Evolutionary conservation across 2,329 filamentous ascomycete species (phyloP), one percentile per base, ranked within the genome.

Genomic region (Aspergillus pseudonomiae): DNA sequence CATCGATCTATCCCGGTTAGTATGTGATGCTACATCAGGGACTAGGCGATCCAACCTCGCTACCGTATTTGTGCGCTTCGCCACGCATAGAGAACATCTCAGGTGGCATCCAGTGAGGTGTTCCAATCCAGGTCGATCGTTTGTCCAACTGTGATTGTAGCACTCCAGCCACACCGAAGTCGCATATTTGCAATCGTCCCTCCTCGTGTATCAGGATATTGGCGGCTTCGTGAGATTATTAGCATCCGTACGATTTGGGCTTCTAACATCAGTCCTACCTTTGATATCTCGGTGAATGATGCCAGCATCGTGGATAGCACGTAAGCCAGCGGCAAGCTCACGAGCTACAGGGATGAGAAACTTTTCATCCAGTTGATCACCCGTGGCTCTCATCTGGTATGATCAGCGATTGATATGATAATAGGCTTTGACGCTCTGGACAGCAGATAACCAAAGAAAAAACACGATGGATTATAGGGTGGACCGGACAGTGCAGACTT

Each of bases 211-310:
- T 85, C 60, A 89, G 80, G 19, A 90, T 82, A 68, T 90, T 90
- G 60, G 86, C 86, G 71, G 84, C 85, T 85, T 61, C 32, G n/a
- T 19, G 6, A 24, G 4, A 6, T 9, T 16, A 21, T 62, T 54
- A 62, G 60, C 45, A 21, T 11, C 21, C 1, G 45, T 16, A 12
- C 19, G 3, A 4, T 9, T 26, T 10, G 6, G 24, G 4, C 39
- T 21, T n/a, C 19, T 32, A 19, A 34, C 26, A 26, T 19, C 2
- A 4, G 28, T 55, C 74, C 59, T 74, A 84, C 85, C 84, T 75
- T 90, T 90, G 59, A 90, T 82, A 77, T 90, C 88, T 70, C 88
- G 81, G 72, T 90, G 88, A 59, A 90, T 84, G 62, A 89, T 86
- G 6, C 86, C 86, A n/a, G 86, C 86, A 63, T 88, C 85, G 71